Base-by-base conservation (phyloP, 2,329 filamentous ascomycete species). In the Diaporthe longicolla region DNA sequence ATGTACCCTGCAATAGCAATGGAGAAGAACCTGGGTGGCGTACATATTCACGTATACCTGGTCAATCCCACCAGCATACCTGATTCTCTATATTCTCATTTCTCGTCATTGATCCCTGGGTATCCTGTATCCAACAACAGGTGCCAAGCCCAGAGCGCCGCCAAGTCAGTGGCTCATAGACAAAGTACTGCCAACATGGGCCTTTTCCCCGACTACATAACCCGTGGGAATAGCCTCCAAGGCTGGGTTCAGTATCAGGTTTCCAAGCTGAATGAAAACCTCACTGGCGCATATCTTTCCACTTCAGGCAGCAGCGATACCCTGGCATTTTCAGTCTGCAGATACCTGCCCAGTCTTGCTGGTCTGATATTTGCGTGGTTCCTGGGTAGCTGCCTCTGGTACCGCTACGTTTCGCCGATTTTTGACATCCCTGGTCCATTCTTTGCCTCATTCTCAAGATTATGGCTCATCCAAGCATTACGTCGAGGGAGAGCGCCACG, bases 361-460 rank as follows among this genome's bases (percentile, higher is more conserved):
- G 24, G 40, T 5, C 21, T 65, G 19, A 13, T 50, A 26, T 50
- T 65, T 24, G 61, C 43, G 19, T 65, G 61, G 61, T 50, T 65
- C 43, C 6, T 65, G 19, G 61, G 26, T 11, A 65, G 61, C 17
- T 65, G 43, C 43, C n/a, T 70, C 17, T 70, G 66, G 66, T 57
- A 57, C 17, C 48, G 66, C 13, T 70, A 43, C 48, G 0, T 19
- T 6, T 70, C 66, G 66, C 66, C 66, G 8, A 70, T 70, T 24
- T 54, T 32, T 40, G 32, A 70, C 1, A 45, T 70, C 19, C 66
- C 48, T 15, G 50, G 66, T n/a, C 66, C 66, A 9, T 24, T 70
- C 26, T 40, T 70, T 48, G 66, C 66, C 2, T 54, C 32, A 15
- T 70, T 54, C 11, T 54, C 66, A 21, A 37, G 66, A n/a, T 3